Evolutionary conservation across 768 basidiomycete species (phyloP).

Genomic region (Rhodotorula diobovata): DNA sequence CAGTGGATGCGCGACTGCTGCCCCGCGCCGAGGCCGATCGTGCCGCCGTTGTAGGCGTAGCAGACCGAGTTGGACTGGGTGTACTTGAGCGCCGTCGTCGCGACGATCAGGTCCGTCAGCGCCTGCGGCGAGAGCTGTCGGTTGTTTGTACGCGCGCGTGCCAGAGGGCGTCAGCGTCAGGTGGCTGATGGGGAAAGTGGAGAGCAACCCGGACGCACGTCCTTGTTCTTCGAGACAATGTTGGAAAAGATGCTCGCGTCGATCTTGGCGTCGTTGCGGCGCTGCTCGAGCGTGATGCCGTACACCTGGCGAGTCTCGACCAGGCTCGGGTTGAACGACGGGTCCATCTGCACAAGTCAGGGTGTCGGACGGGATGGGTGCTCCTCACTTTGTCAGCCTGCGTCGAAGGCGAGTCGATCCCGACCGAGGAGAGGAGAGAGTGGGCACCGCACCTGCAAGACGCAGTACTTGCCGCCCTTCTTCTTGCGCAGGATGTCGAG

Average conservation of each 20-base stretch:
- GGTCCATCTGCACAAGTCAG: constrained; percentile 65
- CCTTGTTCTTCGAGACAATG: constrained; percentile 81
- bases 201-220: constrained; percentile 53
- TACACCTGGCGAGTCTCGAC: constrained; percentile 93
- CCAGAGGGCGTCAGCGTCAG: neutral
- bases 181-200: too few species aligned
- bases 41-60: constrained; percentile 84
- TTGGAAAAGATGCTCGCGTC: constrained; percentile 74
- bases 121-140: constrained; percentile 74
- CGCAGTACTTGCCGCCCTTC: constrained; percentile 98
- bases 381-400: too few species aligned
- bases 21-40: constrained; percentile 92
- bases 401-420: too few species aligned
- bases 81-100: constrained; percentile 94
- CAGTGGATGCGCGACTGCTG: constrained; percentile 99
- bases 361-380: too few species aligned
- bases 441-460: constrained; percentile 65
- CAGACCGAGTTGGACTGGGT: constrained; percentile 99
- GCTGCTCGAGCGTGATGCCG: constrained; percentile 83
- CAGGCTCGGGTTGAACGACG: constrained; percentile 68
- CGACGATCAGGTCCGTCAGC: constrained; percentile 86
- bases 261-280: constrained; percentile 83
- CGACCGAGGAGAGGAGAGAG: too few species aligned
- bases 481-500: constrained; percentile 88
- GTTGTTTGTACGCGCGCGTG: too few species aligned